Evolutionary conservation across 1,139 yeast species (phyloP).

Genomic region (Scheffersomyces quercinus): DNA sequence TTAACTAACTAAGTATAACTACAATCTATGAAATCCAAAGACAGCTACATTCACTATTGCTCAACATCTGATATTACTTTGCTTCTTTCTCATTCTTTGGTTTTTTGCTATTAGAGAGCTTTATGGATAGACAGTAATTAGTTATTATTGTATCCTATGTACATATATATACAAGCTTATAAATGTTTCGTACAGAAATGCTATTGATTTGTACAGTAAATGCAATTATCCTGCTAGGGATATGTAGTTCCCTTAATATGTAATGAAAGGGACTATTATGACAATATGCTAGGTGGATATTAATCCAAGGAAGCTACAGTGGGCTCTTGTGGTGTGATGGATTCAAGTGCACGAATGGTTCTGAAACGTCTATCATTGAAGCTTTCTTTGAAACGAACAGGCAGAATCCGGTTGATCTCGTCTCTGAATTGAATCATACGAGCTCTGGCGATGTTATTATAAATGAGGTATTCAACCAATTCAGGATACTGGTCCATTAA

Average conservation of each 20-base stretch:
- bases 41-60: no score
- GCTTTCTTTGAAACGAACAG: conserved; percentile 21
- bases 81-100: no score
- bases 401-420: conserved; percentile 20
- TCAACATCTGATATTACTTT: no score
- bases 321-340: no score
- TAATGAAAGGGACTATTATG: no score
- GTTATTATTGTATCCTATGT: background rate
- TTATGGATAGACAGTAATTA: no score
- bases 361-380: conserved; percentile 21
- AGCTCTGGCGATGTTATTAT: conserved; percentile 17
- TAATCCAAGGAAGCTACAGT: no score
- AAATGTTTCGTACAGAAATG: conserved; percentile 1
- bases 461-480: conserved; percentile 31
- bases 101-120: no score
- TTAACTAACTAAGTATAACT: no score
- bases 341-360: conserved; percentile 16
- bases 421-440: conserved; percentile 24
- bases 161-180: conserved; percentile 2
- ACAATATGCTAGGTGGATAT: no score
- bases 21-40: no score
- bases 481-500: conserved; percentile 36
- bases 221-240: background rate
- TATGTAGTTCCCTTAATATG: no score
- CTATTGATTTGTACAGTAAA: background rate